Evolutionary conservation across 345 rosid species (phyloP).

Genomic region (Mallotus nudiflorus): DNA sequence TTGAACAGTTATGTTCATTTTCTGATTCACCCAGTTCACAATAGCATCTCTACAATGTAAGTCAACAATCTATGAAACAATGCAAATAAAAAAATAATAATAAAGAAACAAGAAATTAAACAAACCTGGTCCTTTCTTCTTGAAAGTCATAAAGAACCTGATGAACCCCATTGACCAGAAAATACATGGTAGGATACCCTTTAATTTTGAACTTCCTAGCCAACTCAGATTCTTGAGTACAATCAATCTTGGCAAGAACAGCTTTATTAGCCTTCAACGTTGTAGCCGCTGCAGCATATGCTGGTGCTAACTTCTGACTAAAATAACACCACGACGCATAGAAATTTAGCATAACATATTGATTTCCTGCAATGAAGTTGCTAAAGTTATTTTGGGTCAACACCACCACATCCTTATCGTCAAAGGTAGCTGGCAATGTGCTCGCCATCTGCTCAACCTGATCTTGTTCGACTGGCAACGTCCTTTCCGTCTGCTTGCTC

Average conservation of each 20-base stretch:
- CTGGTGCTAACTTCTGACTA: conserved; percentile 20
- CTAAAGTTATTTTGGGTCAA: conserved; percentile 21
- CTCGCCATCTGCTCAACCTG: too few species aligned
- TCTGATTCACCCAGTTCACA: conserved; percentile 44
- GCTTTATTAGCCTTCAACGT: conserved; percentile 26
- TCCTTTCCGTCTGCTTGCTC: too few species aligned
- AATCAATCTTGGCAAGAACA: conserved; percentile 26
- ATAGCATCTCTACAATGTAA: conserved; percentile 36
- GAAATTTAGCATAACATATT: conserved; percentile 26
- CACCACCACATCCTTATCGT: conserved; percentile 21
- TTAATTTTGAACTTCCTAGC: background rate
- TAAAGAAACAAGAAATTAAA: too few species aligned
- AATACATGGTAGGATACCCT: conserved; percentile 13
- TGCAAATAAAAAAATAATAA: background rate
- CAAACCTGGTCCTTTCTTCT: conserved; percentile 14
- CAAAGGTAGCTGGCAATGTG: background rate
- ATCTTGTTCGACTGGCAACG: too few species aligned
- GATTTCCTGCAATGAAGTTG: conserved; percentile 14
- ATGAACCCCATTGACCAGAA: conserved; percentile 14
- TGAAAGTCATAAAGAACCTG: background rate
- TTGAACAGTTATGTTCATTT: conserved; percentile 22
- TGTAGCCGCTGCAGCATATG: conserved; percentile 29
- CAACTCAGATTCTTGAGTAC: background rate
- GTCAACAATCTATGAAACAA: background rate
- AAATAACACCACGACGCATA: conserved; percentile 20